Evolutionary conservation across 2,329 filamentous ascomycete species (phyloP), one percentile per base, ranked within the genome.

Genomic region (Xenoacremonium recifei): DNA sequence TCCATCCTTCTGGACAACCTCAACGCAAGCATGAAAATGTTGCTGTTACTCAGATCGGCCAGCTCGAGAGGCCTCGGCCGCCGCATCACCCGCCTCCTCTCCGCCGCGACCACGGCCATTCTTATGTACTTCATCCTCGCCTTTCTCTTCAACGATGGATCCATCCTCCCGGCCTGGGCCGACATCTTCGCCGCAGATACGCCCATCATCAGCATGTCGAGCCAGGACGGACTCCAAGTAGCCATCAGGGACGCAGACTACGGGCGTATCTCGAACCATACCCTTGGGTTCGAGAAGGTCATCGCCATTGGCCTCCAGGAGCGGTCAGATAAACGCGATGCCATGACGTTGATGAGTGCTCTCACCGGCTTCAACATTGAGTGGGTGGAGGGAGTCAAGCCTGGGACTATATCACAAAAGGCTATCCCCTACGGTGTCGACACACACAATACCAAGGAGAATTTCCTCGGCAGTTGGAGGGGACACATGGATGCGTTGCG

Each of bases 221-320:
- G 15, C 11, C 32, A 34, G 16, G 9, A 9, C 11, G 32, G 32
- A 9, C 32, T 34, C n/a, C 15, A 34, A n/a, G 32, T 34, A 7
- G 32, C 32, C 6, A 15, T 18, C 7, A 18, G n/a, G 7, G 32
- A 34, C 16, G 18, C 35, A 3, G 47, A 49, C 19, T 39, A 45
- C 21, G 39, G 25, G 12, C 37, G 47, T 13, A 42, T 45, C 13
- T 23, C 39, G 5, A 55, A 55, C 30, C 36, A 37, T 33, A 50
- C 50, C 0, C 44, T 55, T 2, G 52, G 52, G 5, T 79, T 80
- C 45, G 61, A 74, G 29, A 67, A 73, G 41, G 70, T 79, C 21
- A 69, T 77, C 45, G 72, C 73, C 7, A 66, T 80, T 35, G 76
- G 72, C 23, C 65, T 78, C 2, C 69, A 72, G 1, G 64, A 65